Conservation (phyloP, 78 protist species). For the Isochrysis galbana region DNA sequence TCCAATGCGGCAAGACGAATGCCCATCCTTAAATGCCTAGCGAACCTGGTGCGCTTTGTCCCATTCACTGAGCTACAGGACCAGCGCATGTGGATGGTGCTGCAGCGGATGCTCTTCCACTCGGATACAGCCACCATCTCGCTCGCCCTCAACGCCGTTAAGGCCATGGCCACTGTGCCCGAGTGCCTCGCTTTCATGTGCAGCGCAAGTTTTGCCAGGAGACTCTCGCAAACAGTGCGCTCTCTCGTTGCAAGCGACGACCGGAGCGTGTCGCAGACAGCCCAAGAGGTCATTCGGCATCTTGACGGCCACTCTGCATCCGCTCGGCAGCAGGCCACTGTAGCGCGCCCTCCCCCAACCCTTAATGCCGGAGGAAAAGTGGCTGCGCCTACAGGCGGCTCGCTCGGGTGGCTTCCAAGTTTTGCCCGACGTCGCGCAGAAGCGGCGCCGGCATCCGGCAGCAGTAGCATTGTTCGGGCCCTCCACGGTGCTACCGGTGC, state of each 20-base stretch:
- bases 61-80: background rate
- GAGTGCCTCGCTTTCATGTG: background rate
- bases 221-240: background rate
- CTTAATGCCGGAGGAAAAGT: background rate
- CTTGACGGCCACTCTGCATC: background rate
- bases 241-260: background rate
- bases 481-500: background rate
- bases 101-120: background rate
- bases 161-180: background rate
- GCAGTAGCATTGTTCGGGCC: background rate
- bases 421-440: background rate
- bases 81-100: background rate
- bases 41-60: background rate
- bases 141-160: background rate
- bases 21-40: background rate
- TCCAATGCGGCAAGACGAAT: background rate
- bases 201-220: background rate
- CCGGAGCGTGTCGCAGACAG: background rate
- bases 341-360: background rate
- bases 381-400: too few species aligned
- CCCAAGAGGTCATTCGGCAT: background rate
- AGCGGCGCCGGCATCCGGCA: too few species aligned
- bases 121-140: background rate
- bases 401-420: background rate
- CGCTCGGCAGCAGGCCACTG: background rate